phyloP scores from a whole-genome alignment of 495 filamentous ascomycete species.

The Hypoxylon subgilvum region DNA sequence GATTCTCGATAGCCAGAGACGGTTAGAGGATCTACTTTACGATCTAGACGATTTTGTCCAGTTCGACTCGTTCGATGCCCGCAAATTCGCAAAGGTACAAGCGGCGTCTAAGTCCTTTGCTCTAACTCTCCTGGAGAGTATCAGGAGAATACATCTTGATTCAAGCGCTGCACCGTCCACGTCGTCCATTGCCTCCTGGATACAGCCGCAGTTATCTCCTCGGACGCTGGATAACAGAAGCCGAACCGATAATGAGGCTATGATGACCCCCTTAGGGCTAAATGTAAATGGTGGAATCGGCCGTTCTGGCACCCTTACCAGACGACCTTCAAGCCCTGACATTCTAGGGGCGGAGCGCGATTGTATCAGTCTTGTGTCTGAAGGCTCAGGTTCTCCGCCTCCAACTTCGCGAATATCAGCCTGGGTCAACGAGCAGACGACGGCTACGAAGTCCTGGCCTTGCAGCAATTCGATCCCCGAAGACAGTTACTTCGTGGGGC shows the following conservation, averaged over 20 bases:
- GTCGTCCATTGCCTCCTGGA: slow-evolving; percentile 16
- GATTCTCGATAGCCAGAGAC: slow-evolving; percentile 42
- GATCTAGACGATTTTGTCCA: slow-evolving; percentile 48
- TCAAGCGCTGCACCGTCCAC: slow-evolving; percentile 1
- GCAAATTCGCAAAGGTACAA: slow-evolving; percentile 43
- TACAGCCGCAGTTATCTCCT: slow-evolving; percentile 14
- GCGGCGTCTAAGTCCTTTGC: slow-evolving; percentile 47
- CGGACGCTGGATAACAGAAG: slow-evolving; percentile 3
- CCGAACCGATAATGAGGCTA: slow-evolving; percentile 11
- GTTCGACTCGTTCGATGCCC: slow-evolving; percentile 41
- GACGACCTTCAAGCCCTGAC: slow-evolving; percentile 34
- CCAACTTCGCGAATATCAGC: slow-evolving; percentile 29
- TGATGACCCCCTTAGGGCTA: slow-evolving; percentile 5
- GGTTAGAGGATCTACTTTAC: slow-evolving; percentile 48
- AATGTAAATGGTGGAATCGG: slow-evolving; percentile 10
- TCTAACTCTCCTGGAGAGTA: slow-evolving; percentile 46
- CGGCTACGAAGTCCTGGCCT: slow-evolving; percentile 27
- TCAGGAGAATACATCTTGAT: slow-evolving; percentile 40
- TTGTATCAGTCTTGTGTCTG: slow-evolving; percentile 29
- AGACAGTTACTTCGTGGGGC: slow-evolving; percentile 22
- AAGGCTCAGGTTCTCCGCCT: slow-evolving; percentile 3
- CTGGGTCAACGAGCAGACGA: slow-evolving; percentile 37
- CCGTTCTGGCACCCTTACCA: slow-evolving; percentile 9
- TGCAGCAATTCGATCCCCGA: slow-evolving; percentile 29
- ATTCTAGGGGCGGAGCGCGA: slow-evolving; percentile 36